Evolutionary conservation across 768 basidiomycete genomes (phyloP).

Genomic region (Pholiota conissans): DNA sequence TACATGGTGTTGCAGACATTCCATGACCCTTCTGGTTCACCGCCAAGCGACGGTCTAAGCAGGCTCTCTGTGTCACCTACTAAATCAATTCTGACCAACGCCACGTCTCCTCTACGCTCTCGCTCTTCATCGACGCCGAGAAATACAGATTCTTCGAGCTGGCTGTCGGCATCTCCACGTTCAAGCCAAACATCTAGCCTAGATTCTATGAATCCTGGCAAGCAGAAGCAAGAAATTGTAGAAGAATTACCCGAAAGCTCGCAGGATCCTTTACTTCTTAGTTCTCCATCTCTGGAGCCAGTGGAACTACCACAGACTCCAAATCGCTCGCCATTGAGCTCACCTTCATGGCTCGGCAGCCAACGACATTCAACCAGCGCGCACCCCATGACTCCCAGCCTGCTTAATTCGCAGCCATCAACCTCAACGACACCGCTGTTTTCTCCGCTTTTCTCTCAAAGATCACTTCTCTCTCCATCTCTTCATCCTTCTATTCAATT

Average conservation of each 20-base stretch:
- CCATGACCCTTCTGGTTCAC: slow-evolving; percentile 4
- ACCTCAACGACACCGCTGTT: slow-evolving; percentile 4
- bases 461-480: slow-evolving; percentile 4
- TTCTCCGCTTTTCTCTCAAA: neutral
- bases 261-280: slow-evolving; percentile 16
- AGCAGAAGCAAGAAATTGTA: neutral
- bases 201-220: neutral
- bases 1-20: neutral
- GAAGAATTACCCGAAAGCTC: neutral
- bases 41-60: neutral
- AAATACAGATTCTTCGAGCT: slow-evolving; percentile 7
- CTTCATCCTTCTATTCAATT: neutral
- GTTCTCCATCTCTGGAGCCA: neutral
- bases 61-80: slow-evolving; percentile 3
- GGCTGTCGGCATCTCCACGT: neutral
- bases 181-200: slow-evolving; percentile 12
- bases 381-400: neutral
- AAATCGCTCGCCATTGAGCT: neutral
- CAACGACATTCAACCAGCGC: neutral
- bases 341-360: neutral
- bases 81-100: slow-evolving; percentile 13
- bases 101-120: slow-evolving; percentile 6
- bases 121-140: slow-evolving; percentile 14
- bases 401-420: neutral
- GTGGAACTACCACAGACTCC: neutral